These are phyloP conservation scores for Talaromyces sp. DNA, from an alignment of 2,329 filamentous ascomycete genomes.

Conservation along the genomic window DNA sequence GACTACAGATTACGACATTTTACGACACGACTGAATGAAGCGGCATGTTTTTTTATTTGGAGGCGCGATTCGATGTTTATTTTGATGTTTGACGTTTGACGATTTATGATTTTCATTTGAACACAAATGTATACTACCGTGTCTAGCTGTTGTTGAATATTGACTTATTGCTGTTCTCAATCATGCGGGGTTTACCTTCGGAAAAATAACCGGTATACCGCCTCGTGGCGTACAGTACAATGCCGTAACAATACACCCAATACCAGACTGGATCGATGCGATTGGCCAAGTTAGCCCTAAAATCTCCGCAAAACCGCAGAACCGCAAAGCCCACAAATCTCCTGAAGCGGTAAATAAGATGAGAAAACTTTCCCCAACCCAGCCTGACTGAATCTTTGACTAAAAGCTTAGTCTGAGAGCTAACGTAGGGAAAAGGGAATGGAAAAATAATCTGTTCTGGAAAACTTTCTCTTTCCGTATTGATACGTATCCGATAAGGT, in stretches of 20 bases:
- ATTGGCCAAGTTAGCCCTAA: background rate
- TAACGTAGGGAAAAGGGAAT: background rate
- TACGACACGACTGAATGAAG: constrained; percentile 3
- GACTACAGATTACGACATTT: constrained; percentile 12
- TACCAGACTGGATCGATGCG: background rate
- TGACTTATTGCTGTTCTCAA: background rate
- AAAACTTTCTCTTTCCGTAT: background rate
- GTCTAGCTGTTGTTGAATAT: background rate
- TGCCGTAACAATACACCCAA: background rate
- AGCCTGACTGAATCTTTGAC: background rate
- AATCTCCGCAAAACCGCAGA: background rate
- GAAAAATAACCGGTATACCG: background rate
- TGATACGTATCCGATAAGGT: background rate
- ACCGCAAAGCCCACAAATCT: background rate
- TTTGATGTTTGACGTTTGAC: too few relatives aligned
- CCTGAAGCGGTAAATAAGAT: background rate
- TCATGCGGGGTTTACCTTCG: background rate
- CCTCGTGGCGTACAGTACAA: background rate
- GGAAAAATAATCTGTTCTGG: background rate
- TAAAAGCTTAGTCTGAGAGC: background rate
- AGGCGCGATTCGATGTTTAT: background rate
- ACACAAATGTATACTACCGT: background rate
- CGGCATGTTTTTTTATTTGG: background rate
- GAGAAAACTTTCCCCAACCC: background rate
- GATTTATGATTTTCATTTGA: background rate